phyloP scores from a whole-genome alignment of 1,139 yeast species.

The Debaryomyces robertsiae region DNA sequence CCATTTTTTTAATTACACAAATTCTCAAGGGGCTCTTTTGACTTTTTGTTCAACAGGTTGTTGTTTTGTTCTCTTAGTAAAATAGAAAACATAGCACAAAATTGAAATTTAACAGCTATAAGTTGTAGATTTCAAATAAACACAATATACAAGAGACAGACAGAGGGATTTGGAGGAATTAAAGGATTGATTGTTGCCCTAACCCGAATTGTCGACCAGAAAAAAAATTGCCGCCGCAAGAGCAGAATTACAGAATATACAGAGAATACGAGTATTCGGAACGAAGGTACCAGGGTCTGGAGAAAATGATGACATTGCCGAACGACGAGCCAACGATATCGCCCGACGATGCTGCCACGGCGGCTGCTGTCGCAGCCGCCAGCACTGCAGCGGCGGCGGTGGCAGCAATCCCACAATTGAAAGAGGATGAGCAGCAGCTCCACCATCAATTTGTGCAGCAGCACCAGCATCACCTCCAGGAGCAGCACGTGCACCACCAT shows the following conservation, averaged over 20 bases:
- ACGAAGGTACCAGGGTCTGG: background rate
- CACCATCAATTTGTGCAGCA: conserved; percentile 25
- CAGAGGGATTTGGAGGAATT: conserved; percentile 1
- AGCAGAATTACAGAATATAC: background rate
- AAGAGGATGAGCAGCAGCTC: conserved; percentile 21
- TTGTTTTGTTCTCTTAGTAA: conserved; percentile 13
- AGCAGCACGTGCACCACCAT: conserved; percentile 21
- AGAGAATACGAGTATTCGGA: background rate
- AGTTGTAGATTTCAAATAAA: conserved; percentile 5
- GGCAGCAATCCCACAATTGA: conserved; percentile 17
- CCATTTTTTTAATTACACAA: conserved; percentile 16
- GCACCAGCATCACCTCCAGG: conserved; percentile 16
- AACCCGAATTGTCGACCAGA: background rate
- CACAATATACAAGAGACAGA: conserved; percentile 3
- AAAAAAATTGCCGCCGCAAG: conserved; percentile 1
- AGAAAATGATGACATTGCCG: conserved; percentile 29
- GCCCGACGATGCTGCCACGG: conserved; percentile 32
- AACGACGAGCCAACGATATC: conserved; percentile 29
- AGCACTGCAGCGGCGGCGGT: conserved; percentile 19
- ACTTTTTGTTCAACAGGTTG: conserved; percentile 7
- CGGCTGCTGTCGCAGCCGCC: conserved; percentile 33
- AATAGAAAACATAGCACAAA: conserved; percentile 19
- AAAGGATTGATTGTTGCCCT: conserved; percentile 6
- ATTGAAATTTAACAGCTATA: conserved; percentile 16
- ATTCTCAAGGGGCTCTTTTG: conserved; percentile 10